These are phyloP conservation scores for Powellomyces hirtus DNA, from an alignment of 192 early-diverging fungal genomes.

Conservation along the genomic window DNA sequence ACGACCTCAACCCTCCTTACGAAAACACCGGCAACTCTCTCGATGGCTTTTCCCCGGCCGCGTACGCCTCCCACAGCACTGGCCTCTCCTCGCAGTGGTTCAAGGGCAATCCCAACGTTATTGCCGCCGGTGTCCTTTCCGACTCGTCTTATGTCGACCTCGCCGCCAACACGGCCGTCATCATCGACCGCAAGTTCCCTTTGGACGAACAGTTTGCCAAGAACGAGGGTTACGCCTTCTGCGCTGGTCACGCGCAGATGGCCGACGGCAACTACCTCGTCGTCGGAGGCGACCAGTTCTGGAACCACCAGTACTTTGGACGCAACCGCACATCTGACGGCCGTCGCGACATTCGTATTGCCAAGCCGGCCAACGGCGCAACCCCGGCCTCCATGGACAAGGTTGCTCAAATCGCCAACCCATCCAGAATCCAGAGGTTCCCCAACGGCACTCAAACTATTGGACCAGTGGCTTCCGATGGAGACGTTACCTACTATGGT, in stretches of 20 bases:
- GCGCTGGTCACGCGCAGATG: conserved; percentile 12
- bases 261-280: conserved; percentile 9
- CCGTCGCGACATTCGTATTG: conserved; percentile 22
- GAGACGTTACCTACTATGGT: not conserved
- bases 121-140: not conserved
- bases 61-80: not conserved
- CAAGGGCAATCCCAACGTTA: conserved; percentile 2
- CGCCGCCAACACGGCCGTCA: not conserved
- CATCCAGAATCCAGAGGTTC: conserved; percentile 3
- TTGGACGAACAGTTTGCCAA: not conserved
- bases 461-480: too few species aligned
- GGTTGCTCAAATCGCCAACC: conserved; percentile 12
- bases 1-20: not conserved
- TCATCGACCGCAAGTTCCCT: conserved; percentile 18
- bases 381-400: not conserved
- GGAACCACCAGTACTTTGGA: not conserved
- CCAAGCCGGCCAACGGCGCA: not conserved
- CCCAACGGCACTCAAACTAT: too few species aligned
- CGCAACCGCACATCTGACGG: conserved; percentile 14
- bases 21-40: not conserved
- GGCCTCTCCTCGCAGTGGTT: conserved; percentile 5
- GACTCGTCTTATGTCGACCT: conserved; percentile 18
- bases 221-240: conserved; percentile 23
- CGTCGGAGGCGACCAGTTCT: conserved; percentile 26
- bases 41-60: not conserved